Percentiles rank a stretch among this genome's conserved stretches.
phyloP scores from a whole-genome alignment of 306 rosid species.

The Medicago ruthenica region DNA sequence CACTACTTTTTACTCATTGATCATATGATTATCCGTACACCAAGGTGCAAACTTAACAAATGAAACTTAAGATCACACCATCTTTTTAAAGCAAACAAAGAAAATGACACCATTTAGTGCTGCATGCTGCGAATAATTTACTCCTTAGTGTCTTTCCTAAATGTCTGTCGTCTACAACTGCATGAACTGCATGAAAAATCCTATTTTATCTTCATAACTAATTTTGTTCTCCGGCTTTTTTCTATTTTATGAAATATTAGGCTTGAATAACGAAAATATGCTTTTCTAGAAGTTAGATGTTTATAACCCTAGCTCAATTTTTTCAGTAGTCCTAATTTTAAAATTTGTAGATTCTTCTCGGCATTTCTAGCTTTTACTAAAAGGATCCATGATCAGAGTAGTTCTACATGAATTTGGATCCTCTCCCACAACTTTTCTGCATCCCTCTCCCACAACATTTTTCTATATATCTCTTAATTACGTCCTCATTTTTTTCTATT shows the following conservation, averaged over 20 bases:
- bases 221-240: background rate
- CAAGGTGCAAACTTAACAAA: constrained; percentile 1
- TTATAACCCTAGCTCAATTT: background rate
- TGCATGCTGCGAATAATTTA: background rate
- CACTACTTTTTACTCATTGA: background rate
- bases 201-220: background rate
- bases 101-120: constrained; percentile 10
- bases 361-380: background rate
- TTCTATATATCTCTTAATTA: too few species aligned
- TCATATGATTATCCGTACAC: constrained; percentile 5
- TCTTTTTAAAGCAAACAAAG: background rate
- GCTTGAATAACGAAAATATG: background rate
- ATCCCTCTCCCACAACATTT: too few species aligned
- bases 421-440: too few species aligned
- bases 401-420: too few species aligned
- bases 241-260: background rate
- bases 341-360: background rate
- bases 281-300: constrained; percentile 10
- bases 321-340: background rate
- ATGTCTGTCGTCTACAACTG: constrained; percentile 2
- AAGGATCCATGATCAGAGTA: too few species aligned
- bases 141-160: background rate
- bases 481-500: too few species aligned
- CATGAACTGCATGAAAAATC: background rate
- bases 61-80: constrained; percentile 7